phyloP scores from a whole-genome alignment of 805 yeast species.

The Yarrowia sp. region DNA sequence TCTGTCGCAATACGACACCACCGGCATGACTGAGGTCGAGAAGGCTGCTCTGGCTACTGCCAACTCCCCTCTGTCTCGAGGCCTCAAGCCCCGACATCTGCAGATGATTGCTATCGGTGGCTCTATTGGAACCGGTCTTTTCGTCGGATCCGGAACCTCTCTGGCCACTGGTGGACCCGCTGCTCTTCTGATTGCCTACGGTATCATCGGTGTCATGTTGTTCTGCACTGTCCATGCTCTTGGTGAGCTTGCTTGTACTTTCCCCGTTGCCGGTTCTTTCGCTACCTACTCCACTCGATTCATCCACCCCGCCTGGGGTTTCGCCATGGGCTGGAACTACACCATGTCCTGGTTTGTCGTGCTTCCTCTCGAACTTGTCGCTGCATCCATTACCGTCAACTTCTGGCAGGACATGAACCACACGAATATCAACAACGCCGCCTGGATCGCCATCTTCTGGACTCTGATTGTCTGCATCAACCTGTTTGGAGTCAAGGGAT shows the following conservation, averaged over 20 bases:
- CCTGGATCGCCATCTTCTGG: constrained; percentile 65
- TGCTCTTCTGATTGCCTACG: constrained; percentile 63
- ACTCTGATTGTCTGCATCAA: constrained; percentile 58
- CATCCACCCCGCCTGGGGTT: constrained; percentile 67
- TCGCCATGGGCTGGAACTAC: constrained; percentile 73
- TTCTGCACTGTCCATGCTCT: constrained; percentile 66
- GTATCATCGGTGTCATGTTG: constrained; percentile 66
- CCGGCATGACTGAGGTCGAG: constrained; percentile 50
- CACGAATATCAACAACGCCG: constrained; percentile 59
- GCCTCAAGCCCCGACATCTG: constrained; percentile 51
- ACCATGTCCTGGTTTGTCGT: constrained; percentile 65
- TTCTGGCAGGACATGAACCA: constrained; percentile 57
- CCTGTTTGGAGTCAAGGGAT: constrained; percentile 63
- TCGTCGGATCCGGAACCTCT: constrained; percentile 69
- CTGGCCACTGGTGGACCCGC: constrained; percentile 70
- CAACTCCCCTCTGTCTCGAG: constrained; percentile 62
- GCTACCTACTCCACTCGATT: constrained; percentile 63
- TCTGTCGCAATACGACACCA: constrained; percentile 49
- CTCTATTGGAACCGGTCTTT: constrained; percentile 73
- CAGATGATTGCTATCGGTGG: constrained; percentile 83
- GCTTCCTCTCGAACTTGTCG: constrained; percentile 67
- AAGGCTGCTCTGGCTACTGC: constrained; percentile 56
- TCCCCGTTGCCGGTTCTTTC: constrained; percentile 63
- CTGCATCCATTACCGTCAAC: constrained; percentile 62
- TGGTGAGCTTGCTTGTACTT: constrained; percentile 72